Conservation (phyloP, 768 basidiomycete genomes). For the Rhizopogon rudus region DNA sequence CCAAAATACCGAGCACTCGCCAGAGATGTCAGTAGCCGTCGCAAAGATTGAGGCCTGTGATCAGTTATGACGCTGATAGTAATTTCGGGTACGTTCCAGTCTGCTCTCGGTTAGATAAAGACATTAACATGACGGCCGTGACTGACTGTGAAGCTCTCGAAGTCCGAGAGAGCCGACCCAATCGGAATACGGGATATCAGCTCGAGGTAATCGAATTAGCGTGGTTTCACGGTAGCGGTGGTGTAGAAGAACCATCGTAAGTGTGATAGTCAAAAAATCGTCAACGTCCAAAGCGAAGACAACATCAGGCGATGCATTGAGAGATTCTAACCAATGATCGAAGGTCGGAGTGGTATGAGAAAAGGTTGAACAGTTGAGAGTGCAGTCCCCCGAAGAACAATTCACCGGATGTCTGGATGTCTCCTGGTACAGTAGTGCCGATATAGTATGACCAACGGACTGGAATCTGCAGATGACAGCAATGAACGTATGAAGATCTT, state of each 20-base stretch:
- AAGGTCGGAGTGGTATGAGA: conserved; percentile 7
- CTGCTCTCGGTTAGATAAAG: conserved; percentile 30
- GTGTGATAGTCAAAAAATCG: conserved; percentile 17
- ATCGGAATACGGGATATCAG: conserved; percentile 45
- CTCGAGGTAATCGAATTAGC: conserved; percentile 39
- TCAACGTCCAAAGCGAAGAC: conserved; percentile 30
- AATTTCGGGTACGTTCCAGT: conserved; percentile 68
- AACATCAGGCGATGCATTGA: conserved; percentile 26
- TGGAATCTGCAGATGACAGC: conserved; percentile 33
- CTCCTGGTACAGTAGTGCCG: conserved; percentile 26
- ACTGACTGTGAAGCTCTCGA: conserved; percentile 54
- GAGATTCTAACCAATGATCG: conserved; percentile 27
- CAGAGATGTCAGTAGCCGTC: conserved; percentile 62
- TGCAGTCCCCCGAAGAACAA: conserved; percentile 11
- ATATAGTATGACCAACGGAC: conserved; percentile 23
- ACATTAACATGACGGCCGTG: neutral
- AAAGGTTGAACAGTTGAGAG: conserved; percentile 12
- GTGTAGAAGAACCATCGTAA: conserved; percentile 15
- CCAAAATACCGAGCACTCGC: conserved; percentile 58
- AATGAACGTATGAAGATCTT: conserved; percentile 30
- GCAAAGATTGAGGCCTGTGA: conserved; percentile 65
- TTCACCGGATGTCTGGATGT: neutral
- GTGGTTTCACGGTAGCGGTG: conserved; percentile 23
- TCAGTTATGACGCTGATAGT: conserved; percentile 77
- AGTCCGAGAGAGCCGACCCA: conserved; percentile 63